phyloP scores from a whole-genome alignment of 192 early-diverging fungal species.

The Coemansia sp. region DNA sequence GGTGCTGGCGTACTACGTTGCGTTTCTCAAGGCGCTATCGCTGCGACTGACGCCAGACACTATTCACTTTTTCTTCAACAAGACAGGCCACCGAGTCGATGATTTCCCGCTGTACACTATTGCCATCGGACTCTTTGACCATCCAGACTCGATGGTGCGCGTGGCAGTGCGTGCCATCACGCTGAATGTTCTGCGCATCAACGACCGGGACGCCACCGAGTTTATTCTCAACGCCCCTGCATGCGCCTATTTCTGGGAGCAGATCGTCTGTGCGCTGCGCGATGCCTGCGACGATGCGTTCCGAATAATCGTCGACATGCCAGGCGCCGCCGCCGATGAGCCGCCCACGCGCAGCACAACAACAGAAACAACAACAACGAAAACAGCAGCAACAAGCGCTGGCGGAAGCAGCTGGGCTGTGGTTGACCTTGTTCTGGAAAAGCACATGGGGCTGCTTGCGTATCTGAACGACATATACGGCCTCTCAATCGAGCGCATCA shows the following conservation, averaged over 20 bases:
- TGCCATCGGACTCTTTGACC: constrained; percentile 65
- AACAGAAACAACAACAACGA: no score
- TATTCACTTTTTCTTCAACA: constrained; percentile 66
- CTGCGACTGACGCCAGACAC: constrained; percentile 64
- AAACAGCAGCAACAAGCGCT: neutral
- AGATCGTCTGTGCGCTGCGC: constrained; percentile 35
- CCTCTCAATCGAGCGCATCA: constrained; percentile 59
- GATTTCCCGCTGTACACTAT: constrained; percentile 66
- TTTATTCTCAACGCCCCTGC: constrained; percentile 30
- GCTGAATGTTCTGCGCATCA: constrained; percentile 61
- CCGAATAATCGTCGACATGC: constrained; percentile 51
- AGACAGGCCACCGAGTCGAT: constrained; percentile 14
- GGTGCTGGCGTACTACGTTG: constrained; percentile 67
- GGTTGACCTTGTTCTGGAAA: constrained; percentile 60
- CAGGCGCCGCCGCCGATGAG: constrained; percentile 8
- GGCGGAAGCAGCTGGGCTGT: constrained; percentile 33
- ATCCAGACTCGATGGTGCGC: constrained; percentile 71
- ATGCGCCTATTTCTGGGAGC: constrained; percentile 44
- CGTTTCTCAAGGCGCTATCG: constrained; percentile 69
- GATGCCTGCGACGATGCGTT: constrained; percentile 42
- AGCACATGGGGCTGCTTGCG: constrained; percentile 64
- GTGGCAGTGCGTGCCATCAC: constrained; percentile 66
- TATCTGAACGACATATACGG: constrained; percentile 66
- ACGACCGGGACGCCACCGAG: constrained; percentile 35
- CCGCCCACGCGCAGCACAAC: neutral